A percentile compares a stretch with the other conserved stretches of the same genome.
These are phyloP conservation scores for Monosporascus sp. DNA, from an alignment of 2,329 filamentous ascomycete genomes.

Conservation along the genomic window DNA sequence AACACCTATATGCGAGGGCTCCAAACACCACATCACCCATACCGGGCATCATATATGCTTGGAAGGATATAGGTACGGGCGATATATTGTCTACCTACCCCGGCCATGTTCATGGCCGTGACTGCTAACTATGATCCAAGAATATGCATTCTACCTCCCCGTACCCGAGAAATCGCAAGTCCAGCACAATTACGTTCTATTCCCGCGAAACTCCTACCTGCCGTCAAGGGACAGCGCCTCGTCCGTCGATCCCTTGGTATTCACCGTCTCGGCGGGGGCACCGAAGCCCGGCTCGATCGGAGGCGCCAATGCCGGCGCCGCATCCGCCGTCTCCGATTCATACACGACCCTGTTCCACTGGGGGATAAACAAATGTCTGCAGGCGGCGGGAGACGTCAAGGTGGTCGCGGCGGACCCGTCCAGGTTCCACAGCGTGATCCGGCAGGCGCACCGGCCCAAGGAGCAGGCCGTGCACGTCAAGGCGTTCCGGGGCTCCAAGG, in stretches of 20 bases:
- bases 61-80: slow-evolving; percentile 56
- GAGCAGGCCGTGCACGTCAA: slow-evolving; percentile 63
- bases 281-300: slow-evolving; percentile 56
- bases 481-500: slow-evolving; percentile 63
- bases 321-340: slow-evolving; percentile 51
- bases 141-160: slow-evolving; percentile 58
- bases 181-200: slow-evolving; percentile 61
- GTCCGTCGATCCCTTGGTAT: slow-evolving; percentile 54
- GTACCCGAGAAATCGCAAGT: slow-evolving; percentile 61
- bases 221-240: slow-evolving; percentile 40
- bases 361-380: slow-evolving; percentile 50
- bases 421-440: slow-evolving; percentile 52
- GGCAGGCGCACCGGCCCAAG: slow-evolving; percentile 52
- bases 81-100: background rate
- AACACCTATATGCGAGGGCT: slow-evolving; percentile 52
- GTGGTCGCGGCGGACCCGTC: slow-evolving; percentile 49
- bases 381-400: slow-evolving; percentile 38
- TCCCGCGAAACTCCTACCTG: slow-evolving; percentile 51
- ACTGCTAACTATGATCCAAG: slow-evolving; percentile 29
- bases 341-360: slow-evolving; percentile 57
- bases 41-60: slow-evolving; percentile 51
- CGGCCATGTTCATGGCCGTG: background rate
- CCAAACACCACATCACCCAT: slow-evolving; percentile 47
- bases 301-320: slow-evolving; percentile 44
- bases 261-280: slow-evolving; percentile 54